These are phyloP conservation scores for Xylaria sp. DNA, from an alignment of 2,329 filamentous ascomycete species.

Conservation along the genomic window DNA sequence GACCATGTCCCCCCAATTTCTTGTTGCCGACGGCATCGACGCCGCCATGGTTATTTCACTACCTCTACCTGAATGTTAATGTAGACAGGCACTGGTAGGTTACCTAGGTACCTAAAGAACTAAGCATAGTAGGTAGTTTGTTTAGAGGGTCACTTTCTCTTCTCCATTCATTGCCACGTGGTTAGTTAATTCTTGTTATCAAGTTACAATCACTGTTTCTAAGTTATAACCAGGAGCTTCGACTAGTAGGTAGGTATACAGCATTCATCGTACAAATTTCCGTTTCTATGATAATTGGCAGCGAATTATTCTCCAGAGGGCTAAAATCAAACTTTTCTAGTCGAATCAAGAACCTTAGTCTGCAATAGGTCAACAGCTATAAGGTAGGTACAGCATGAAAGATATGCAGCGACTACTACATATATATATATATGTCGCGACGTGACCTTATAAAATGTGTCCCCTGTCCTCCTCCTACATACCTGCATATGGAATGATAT, in stretches of 20 bases:
- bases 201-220: background rate
- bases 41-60: background rate
- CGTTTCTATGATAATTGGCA: no score
- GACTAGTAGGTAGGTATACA: no score
- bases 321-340: no score
- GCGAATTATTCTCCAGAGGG: no score
- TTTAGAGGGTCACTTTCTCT: background rate
- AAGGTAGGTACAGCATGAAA: no score
- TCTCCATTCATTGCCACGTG: background rate
- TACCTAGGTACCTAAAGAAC: no score
- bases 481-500: background rate
- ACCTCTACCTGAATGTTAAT: background rate
- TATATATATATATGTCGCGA: background rate
- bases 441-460: background rate
- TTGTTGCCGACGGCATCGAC: slow-evolving; percentile 33
- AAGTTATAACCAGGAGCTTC: no score
- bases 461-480: background rate
- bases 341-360: no score
- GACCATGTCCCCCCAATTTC: slow-evolving; percentile 5
- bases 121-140: background rate
- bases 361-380: no score
- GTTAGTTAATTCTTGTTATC: background rate
- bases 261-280: no score
- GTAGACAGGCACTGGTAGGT: background rate
- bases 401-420: background rate